phyloP scores from a whole-genome alignment of 2,329 filamentous ascomycete genomes.

The Albophoma yamanashiensis region DNA sequence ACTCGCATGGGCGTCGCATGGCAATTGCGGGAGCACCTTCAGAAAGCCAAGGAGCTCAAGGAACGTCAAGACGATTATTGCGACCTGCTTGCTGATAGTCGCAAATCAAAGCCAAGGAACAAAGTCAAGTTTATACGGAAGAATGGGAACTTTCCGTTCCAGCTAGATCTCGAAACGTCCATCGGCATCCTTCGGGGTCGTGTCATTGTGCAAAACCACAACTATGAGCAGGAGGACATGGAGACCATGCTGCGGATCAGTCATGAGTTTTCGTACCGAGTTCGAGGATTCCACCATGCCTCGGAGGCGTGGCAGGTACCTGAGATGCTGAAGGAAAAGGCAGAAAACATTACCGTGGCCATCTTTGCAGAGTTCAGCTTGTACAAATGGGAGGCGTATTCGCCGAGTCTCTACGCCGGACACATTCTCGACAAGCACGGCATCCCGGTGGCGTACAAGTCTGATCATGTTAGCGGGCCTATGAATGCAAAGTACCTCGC shows the following conservation, averaged over 20 bases:
- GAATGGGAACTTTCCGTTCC: constrained; percentile 7
- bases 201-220: constrained; percentile 31
- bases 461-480: constrained; percentile 16
- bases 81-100: constrained; percentile 12
- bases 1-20: neutral
- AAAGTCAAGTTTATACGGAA: neutral
- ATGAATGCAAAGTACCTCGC: constrained; percentile 31
- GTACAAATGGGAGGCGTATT: constrained; percentile 31
- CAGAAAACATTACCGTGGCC: constrained; percentile 29
- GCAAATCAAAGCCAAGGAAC: neutral
- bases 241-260: constrained; percentile 30
- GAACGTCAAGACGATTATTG: constrained; percentile 6
- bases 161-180: constrained; percentile 28
- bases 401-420: constrained; percentile 26
- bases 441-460: constrained; percentile 32
- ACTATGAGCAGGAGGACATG: constrained; percentile 31
- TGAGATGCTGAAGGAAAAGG: constrained; percentile 10
- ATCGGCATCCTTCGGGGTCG: constrained; percentile 28
- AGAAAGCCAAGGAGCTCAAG: constrained; percentile 1
- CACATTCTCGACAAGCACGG: constrained; percentile 27
- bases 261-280: constrained; percentile 29
- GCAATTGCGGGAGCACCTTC: neutral
- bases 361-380: constrained; percentile 29
- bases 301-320: neutral
- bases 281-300: constrained; percentile 9